Percentiles rank a stretch among this genome's conserved stretches.
phyloP scores from a whole-genome alignment of 257 asterid species.

The Asclepias syriaca region DNA sequence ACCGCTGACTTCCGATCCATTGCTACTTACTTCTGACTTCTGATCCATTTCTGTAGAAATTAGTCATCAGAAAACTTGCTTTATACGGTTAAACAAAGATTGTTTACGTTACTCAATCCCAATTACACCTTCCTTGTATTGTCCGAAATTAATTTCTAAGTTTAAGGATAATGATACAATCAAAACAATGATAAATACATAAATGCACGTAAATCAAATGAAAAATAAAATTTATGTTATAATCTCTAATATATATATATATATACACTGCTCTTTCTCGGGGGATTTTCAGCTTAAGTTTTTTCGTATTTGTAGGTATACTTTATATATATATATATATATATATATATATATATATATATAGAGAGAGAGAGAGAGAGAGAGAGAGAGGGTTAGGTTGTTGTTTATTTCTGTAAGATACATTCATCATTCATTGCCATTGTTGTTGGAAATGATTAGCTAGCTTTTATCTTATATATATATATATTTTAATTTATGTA shows the following conservation, averaged over 20 bases:
- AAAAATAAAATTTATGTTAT: too few relatives aligned
- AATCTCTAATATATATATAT: too few relatives aligned
- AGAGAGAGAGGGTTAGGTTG: neutral
- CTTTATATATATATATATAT: neutral
- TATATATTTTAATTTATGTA: neutral
- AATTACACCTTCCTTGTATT: neutral
- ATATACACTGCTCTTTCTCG: neutral
- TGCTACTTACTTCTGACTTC: slow-evolving; percentile 9
- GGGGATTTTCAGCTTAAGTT: neutral
- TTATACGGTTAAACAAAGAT: slow-evolving; percentile 5
- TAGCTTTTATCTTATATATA: neutral
- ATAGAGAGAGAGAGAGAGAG: too few relatives aligned
- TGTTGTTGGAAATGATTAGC: neutral
- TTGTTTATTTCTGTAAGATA: neutral
- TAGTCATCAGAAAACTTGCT: slow-evolving; percentile 8
- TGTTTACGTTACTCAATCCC: slow-evolving; percentile 4
- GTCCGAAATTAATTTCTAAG: neutral
- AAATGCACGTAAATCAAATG: too few relatives aligned
- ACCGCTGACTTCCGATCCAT: slow-evolving; percentile 1
- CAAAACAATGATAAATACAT: too few relatives aligned
- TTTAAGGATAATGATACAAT: neutral
- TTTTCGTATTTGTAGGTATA: neutral
- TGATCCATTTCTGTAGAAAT: slow-evolving; percentile 2
- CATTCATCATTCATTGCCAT: neutral
- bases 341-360: too few relatives aligned